These are phyloP conservation scores for Blastocladiella emersonii DNA, from an alignment of 371 early-diverging fungal genomes.

Conservation along the genomic window DNA sequence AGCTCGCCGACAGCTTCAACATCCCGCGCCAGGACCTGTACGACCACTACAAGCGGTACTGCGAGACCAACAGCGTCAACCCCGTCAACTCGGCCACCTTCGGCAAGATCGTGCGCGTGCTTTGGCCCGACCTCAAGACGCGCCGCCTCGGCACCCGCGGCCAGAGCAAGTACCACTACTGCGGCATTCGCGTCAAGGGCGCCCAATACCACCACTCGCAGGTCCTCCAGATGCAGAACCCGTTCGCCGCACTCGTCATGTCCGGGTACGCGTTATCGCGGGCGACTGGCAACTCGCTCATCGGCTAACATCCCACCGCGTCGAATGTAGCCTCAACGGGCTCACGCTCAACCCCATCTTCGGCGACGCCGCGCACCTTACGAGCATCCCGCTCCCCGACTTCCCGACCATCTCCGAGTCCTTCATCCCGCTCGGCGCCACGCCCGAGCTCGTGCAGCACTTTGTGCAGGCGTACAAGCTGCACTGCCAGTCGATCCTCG, in stretches of 20 bases:
- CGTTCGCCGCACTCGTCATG: slow-evolving; percentile 2
- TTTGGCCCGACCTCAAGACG: slow-evolving; percentile 44
- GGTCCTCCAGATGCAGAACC: slow-evolving; percentile 5
- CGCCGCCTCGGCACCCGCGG: slow-evolving; percentile 48
- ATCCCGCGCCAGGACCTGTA: slow-evolving; percentile 46
- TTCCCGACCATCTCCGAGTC: slow-evolving; percentile 11
- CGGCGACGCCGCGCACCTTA: neutral
- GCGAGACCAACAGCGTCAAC: slow-evolving; percentile 20
- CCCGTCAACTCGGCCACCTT: slow-evolving; percentile 54
- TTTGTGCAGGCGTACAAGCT: slow-evolving; percentile 10
- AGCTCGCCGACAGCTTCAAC: slow-evolving; percentile 29
- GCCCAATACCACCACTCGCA: neutral
- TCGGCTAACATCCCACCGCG: neutral
- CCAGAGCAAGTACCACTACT: slow-evolving; percentile 45
- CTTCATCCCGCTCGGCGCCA: slow-evolving; percentile 6
- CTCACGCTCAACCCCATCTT: slow-evolving; percentile 2
- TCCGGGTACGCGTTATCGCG: slow-evolving; percentile 3
- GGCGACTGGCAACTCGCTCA: too few species aligned
- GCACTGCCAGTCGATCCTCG: slow-evolving; percentile 13
- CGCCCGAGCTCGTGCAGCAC: neutral
- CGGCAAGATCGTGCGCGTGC: slow-evolving; percentile 46
- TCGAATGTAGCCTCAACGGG: neutral
- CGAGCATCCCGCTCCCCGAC: slow-evolving; percentile 8
- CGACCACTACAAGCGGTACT: slow-evolving; percentile 38
- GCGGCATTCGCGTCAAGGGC: slow-evolving; percentile 17